These are phyloP conservation scores for Trichoderma sp. DNA, from an alignment of 2,329 filamentous ascomycete genomes.

Conservation along the genomic window DNA sequence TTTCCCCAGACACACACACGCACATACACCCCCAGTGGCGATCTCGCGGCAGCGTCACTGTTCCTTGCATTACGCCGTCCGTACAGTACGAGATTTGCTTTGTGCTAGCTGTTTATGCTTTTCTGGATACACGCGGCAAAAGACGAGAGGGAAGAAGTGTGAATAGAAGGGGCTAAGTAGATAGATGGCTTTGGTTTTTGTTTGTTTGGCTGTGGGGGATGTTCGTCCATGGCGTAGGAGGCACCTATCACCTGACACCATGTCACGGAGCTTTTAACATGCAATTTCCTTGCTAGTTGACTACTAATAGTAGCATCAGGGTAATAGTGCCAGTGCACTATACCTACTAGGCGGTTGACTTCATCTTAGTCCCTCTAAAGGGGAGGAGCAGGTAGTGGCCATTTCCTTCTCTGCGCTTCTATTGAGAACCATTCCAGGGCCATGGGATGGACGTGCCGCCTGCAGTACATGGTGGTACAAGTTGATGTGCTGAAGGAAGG, in stretches of 20 bases:
- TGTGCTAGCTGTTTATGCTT: background rate
- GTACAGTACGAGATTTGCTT: background rate
- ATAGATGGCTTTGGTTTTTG: background rate
- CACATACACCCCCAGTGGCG: constrained; percentile 8
- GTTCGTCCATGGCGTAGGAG: constrained; percentile 25
- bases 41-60: constrained; percentile 23
- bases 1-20: background rate
- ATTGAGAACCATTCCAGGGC: background rate
- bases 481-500: background rate
- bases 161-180: background rate
- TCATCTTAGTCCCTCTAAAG: background rate
- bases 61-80: constrained; percentile 22
- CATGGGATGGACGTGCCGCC: background rate
- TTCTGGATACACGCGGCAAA: background rate
- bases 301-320: background rate
- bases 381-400: background rate
- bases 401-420: constrained; percentile 8
- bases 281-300: background rate
- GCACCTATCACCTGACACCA: constrained; percentile 25
- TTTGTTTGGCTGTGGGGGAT: constrained; percentile 9
- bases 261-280: constrained; percentile 6
- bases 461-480: background rate
- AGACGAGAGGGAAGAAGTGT: background rate
- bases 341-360: background rate
- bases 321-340: background rate